phyloP scores from a whole-genome alignment of 306 rosid species.

The Crataegus laevigata region DNA sequence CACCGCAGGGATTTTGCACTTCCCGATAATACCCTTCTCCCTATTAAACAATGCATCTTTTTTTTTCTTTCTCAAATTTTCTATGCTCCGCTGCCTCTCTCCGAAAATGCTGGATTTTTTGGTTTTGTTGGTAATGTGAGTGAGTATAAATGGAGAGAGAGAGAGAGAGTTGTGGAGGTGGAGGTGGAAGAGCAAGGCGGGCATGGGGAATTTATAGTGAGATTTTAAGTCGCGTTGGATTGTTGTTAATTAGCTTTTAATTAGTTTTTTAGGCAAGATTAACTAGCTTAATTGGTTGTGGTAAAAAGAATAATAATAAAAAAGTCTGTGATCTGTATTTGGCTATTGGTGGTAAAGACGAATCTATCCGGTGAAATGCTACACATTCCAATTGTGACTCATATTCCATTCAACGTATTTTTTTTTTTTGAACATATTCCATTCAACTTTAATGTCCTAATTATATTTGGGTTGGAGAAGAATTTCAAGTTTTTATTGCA shows the following conservation, averaged over 20 bases:
- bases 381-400: not conserved
- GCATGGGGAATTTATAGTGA: constrained; percentile 16
- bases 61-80: not conserved
- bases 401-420: not conserved
- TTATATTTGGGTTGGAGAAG: too few relatives aligned
- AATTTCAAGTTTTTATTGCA: too few relatives aligned
- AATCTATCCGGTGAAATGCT: not conserved
- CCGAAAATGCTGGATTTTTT: constrained; percentile 19
- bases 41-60: constrained; percentile 48
- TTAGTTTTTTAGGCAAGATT: not conserved
- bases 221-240: not conserved
- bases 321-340: not conserved
- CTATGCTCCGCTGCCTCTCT: not conserved
- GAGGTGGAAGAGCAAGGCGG: not conserved
- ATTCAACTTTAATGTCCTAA: too few relatives aligned
- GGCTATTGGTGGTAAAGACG: not conserved
- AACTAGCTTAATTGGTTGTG: not conserved
- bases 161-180: not conserved
- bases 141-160: not conserved
- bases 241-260: not conserved
- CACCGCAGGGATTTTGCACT: constrained; percentile 1
- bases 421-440: not conserved
- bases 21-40: constrained; percentile 16
- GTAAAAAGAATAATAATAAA: not conserved
- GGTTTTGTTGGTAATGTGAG: not conserved